These are phyloP conservation scores for Cicer yamashitae DNA, from an alignment of 306 rosid genomes.

Conservation along the genomic window DNA sequence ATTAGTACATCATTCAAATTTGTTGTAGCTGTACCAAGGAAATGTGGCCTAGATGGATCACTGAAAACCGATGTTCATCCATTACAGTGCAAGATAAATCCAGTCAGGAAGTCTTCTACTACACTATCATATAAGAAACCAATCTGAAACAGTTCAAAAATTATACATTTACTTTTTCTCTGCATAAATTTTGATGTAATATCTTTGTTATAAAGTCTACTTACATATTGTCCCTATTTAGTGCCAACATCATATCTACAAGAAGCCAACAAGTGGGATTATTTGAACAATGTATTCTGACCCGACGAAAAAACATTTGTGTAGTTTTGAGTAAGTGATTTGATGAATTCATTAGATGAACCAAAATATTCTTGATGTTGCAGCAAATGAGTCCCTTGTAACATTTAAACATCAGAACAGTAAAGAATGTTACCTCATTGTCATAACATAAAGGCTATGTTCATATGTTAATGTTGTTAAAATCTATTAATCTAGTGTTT, in stretches of 20 bases:
- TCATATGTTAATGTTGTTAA: conserved; percentile 12
- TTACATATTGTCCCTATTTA: conserved; percentile 73
- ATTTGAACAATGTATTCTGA: conserved; percentile 38
- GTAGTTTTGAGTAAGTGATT: conserved; percentile 46
- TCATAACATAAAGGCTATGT: conserved; percentile 14
- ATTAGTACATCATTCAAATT: conserved; percentile 63
- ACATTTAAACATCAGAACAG: conserved; percentile 23
- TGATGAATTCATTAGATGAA: conserved; percentile 64
- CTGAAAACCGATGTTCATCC: conserved; percentile 75
- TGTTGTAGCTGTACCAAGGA: conserved; percentile 64
- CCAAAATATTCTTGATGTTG: conserved; percentile 56
- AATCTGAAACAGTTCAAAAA: conserved; percentile 51
- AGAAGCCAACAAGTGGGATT: conserved; percentile 61
- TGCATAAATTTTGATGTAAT: conserved; percentile 6
- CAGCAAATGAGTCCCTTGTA: conserved; percentile 47
- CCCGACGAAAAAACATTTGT: conserved; percentile 19
- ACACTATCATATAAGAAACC: conserved; percentile 68
- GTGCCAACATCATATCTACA: conserved; percentile 58
- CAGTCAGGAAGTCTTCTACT: conserved; percentile 68
- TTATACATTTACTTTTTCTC: conserved; percentile 7
- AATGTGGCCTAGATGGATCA: conserved; percentile 65
- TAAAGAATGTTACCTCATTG: neutral
- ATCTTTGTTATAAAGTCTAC: conserved; percentile 8
- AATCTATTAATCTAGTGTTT: neutral
- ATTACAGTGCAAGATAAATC: conserved; percentile 60